These are phyloP conservation scores for Aspergillus sclerotialis DNA, from an alignment of 2,329 filamentous ascomycete species.

Conservation along the genomic window DNA sequence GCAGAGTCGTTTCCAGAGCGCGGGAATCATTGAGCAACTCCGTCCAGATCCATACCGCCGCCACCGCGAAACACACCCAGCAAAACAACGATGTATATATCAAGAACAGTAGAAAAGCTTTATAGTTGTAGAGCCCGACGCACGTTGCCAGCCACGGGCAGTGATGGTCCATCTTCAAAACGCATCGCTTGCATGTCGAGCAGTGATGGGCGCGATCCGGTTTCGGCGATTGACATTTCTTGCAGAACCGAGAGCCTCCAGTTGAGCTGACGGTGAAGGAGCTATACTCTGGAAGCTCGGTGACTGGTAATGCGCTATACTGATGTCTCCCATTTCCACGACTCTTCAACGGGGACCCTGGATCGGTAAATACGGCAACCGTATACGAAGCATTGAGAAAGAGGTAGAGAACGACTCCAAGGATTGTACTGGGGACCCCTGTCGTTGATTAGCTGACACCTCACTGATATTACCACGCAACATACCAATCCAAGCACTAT, in stretches of 20 bases:
- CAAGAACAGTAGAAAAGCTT: slow-evolving; percentile 87
- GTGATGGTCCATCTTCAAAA: slow-evolving; percentile 99
- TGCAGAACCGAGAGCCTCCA: slow-evolving; percentile 83
- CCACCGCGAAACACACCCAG: slow-evolving; percentile 70
- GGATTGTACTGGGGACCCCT: slow-evolving; percentile 46
- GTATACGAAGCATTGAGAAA: slow-evolving; percentile 87
- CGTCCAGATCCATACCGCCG: slow-evolving; percentile 73
- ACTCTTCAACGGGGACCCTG: slow-evolving; percentile 56
- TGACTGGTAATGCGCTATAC: slow-evolving; percentile 77
- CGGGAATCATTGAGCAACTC: slow-evolving; percentile 67
- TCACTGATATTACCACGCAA: too few species aligned
- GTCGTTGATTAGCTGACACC: too few species aligned
- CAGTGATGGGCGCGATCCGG: slow-evolving; percentile 96
- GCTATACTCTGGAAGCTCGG: slow-evolving; percentile 55
- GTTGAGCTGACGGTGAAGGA: slow-evolving; percentile 89
- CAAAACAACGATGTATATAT: slow-evolving; percentile 84
- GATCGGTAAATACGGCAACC: slow-evolving; percentile 84
- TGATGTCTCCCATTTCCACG: slow-evolving; percentile 25
- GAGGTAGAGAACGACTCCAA: slow-evolving; percentile 65
- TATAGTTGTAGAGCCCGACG: slow-evolving; percentile 90
- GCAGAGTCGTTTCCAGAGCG: slow-evolving; percentile 70
- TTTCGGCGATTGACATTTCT: slow-evolving; percentile 92
- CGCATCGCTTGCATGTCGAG: slow-evolving; percentile 86
- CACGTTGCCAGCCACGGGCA: slow-evolving; percentile 97
- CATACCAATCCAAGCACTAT: slow-evolving; percentile 41